phyloP scores from a whole-genome alignment of 2,329 filamentous ascomycete species.

The Pestalotiopsis sp. region DNA sequence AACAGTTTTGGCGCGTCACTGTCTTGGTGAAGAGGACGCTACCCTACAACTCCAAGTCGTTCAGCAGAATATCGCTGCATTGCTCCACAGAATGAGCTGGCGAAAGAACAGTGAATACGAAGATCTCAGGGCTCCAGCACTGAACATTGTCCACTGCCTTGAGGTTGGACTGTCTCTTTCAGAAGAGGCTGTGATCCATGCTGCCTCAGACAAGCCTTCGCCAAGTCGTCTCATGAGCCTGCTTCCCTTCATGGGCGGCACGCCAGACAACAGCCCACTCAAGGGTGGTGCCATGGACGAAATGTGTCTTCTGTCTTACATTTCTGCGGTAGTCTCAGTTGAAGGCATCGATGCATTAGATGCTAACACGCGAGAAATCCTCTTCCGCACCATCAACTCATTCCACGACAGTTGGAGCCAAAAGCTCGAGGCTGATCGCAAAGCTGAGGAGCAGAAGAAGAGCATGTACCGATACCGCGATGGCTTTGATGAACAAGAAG shows the following conservation, averaged over 20 bases:
- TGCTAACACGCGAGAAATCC: slow-evolving; percentile 47
- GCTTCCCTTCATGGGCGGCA: slow-evolving; percentile 62
- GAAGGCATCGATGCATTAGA: slow-evolving; percentile 49
- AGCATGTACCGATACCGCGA: slow-evolving; percentile 86
- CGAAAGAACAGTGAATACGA: slow-evolving; percentile 78
- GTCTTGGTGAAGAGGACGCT: slow-evolving; percentile 34
- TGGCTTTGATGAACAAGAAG: slow-evolving; percentile 75
- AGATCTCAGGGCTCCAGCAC: slow-evolving; percentile 78
- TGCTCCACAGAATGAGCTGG: slow-evolving; percentile 67
- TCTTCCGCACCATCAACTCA: slow-evolving; percentile 70
- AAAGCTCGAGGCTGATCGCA: slow-evolving; percentile 75
- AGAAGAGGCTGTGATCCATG: slow-evolving; percentile 42
- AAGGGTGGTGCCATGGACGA: slow-evolving; percentile 30
- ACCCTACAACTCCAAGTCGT: slow-evolving; percentile 53
- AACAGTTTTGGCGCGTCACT: slow-evolving; percentile 37
- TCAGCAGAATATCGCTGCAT: slow-evolving; percentile 63
- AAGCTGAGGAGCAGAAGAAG: slow-evolving; percentile 71
- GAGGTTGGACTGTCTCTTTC: slow-evolving; percentile 74
- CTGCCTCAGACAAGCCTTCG: slow-evolving; percentile 16
- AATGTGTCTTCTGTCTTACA: slow-evolving; percentile 55
- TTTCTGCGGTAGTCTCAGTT: slow-evolving; percentile 47
- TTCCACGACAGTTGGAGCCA: slow-evolving; percentile 83
- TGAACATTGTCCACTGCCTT: slow-evolving; percentile 79
- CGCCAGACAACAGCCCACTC: slow-evolving; percentile 34
- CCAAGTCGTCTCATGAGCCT: slow-evolving; percentile 43